Evolutionary conservation across 257 asterid species (phyloP).

Genomic region (Oldenlandia corymbosa): DNA sequence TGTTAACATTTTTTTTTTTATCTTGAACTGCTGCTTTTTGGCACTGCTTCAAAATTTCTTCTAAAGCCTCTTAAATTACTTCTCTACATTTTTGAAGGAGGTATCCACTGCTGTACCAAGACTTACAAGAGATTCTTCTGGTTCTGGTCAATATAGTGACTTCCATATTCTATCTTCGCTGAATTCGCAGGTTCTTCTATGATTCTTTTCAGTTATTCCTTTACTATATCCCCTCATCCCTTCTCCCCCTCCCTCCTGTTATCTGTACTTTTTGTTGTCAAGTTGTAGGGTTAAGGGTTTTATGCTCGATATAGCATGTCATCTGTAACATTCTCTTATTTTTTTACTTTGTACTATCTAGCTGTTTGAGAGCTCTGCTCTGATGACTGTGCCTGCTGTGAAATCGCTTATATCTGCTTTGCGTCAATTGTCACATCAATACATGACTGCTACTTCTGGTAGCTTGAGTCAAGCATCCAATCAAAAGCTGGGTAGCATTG

Average conservation of each 20-base stretch:
- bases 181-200: conserved; percentile 68
- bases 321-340: neutral
- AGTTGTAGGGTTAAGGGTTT: neutral
- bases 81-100: conserved; percentile 48
- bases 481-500: conserved; percentile 77
- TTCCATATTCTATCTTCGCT: conserved; percentile 87
- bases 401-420: conserved; percentile 93
- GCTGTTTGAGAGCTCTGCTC: conserved; percentile 96
- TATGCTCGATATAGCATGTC: neutral
- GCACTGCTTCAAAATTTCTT: too few relatives aligned
- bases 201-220: conserved; percentile 3
- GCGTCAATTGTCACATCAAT: conserved; percentile 77
- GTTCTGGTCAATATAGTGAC: conserved; percentile 94
- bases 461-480: conserved; percentile 66
- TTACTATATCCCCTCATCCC: neutral
- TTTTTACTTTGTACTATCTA: conserved; percentile 18
- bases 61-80: neutral
- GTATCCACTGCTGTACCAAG: conserved; percentile 72
- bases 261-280: neutral
- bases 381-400: conserved; percentile 88
- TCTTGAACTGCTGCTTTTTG: too few relatives aligned
- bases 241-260: neutral
- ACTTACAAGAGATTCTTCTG: conserved; percentile 86
- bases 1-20: too few relatives aligned
- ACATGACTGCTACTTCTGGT: conserved; percentile 56